Evolutionary conservation across 352 stramenopile species (phyloP), one percentile per base, ranked within the genome.

Genomic region (Phytophthora pseudosyringae): DNA sequence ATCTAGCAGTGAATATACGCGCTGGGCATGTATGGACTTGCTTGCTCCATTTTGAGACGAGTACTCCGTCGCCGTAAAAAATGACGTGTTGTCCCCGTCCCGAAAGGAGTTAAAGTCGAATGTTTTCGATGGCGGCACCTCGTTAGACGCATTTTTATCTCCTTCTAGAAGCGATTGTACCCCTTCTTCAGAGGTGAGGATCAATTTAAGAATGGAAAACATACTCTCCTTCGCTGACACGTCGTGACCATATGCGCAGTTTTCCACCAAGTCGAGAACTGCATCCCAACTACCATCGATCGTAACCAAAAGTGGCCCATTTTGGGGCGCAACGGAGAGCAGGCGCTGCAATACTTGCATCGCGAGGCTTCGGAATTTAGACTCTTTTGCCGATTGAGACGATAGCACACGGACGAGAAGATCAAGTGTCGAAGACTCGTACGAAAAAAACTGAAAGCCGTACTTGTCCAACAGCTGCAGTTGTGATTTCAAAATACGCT

Each of bases 401-500:
- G 52, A 62, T 41, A 79, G 28, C 21, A 62, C 54, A 13, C 51
- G 64, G 9, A 91, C 38, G 2, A 94, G 55, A 13, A 94, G 56
- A 29, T 85, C 78, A 26, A 94, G 73, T 7, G 79, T 86, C 31
- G 81, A 82, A 11, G 73, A 91, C 54, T 94, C 78, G 57, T 76
- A 94, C 10, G 81, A 91, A 49, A 88, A 90, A 55, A 94, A 91
- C 56, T 94, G 81, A 59, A 86, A 86, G 35, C 72, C 81, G 33
- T 90, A 94, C 43, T 90, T 88, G 29, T 89, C 70, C 40, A 94
- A 53, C 12, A 94, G 60, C 38, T 83, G 81, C 25, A 88, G 25
- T 46, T 91, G 83, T 2, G 82, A 80, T 16, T 81, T 78, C 40
- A 94, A 66, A 58, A 94, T 90, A 31, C 73, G 85, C 39, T 90